These are phyloP conservation scores for Sclerotinia trifoliorum DNA, from an alignment of 2,329 filamentous ascomycete species.

Conservation along the genomic window DNA sequence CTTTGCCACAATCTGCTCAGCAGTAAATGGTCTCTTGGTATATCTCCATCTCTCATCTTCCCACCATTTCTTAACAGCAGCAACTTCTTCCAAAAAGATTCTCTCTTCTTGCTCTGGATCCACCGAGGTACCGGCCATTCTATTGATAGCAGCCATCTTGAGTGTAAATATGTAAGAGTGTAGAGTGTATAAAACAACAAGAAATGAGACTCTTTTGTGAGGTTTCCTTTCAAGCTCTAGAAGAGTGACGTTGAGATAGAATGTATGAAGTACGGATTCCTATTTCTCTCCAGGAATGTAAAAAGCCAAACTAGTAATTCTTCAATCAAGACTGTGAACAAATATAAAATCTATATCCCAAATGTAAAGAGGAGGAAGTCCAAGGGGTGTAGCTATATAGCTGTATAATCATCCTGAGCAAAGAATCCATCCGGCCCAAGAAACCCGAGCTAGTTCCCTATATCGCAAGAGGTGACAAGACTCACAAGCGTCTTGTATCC, in stretches of 20 bases:
- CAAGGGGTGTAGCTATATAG: neutral
- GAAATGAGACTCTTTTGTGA: neutral
- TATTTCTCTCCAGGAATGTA: slow-evolving; percentile 12
- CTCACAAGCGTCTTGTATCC: slow-evolving; percentile 9
- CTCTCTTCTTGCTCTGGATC: slow-evolving; percentile 58
- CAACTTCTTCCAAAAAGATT: slow-evolving; percentile 68
- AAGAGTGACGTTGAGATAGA: neutral
- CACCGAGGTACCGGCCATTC: slow-evolving; percentile 59
- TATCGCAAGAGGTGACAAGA: slow-evolving; percentile 4
- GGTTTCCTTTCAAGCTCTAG: slow-evolving; percentile 3
- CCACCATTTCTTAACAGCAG: slow-evolving; percentile 93
- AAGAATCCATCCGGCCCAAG: neutral
- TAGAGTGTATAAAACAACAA: slow-evolving; percentile 21
- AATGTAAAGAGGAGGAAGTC: neutral
- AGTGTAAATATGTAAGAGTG: slow-evolving; percentile 22
- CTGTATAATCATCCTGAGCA: neutral
- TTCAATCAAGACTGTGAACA: neutral
- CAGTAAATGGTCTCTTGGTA: slow-evolving; percentile 89
- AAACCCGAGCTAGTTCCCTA: slow-evolving; percentile 24
- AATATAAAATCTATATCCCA: neutral
- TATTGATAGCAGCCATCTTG: slow-evolving; percentile 38
- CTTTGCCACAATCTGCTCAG: slow-evolving; percentile 96
- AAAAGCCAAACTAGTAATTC: neutral
- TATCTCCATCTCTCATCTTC: slow-evolving; percentile 84
- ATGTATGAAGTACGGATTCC: neutral